Base-by-base conservation (phyloP, 2,329 filamentous ascomycete species). In the Lasiodiplodia gonubiensis region DNA sequence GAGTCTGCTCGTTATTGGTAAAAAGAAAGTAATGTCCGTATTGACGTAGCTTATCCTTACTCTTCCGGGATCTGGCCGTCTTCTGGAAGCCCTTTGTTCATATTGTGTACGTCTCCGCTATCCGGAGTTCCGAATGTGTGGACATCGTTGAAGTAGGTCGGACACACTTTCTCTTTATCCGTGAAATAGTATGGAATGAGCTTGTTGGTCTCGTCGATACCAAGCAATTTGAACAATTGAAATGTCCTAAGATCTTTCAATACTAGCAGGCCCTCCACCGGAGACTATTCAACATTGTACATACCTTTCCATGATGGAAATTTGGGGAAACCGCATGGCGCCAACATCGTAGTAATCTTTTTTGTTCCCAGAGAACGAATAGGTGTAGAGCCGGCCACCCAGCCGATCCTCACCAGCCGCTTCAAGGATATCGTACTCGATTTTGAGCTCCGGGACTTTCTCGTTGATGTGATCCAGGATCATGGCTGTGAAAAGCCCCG, bases 261-360 rank as follows among this genome's bases (percentile, higher is more conserved):
- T 42, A 42, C 18, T 2, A 42, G 39, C 39, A 7, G 18, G 4
- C 5, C 0, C 0, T 18, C 18, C 14, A 7, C 18, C 39, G 16
- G 37, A 42, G 2, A 42, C 5, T 12, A 18, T 42, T 18, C 4
- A 18, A 6, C 1, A 18, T 42, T 16, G 16, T 3, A 51, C 8
- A 16, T 51, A 51, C 48, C 48, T 51, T 63, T 68, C 33, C 78
- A 78, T 80, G 60, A 71, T 70, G 4, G 68, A 52, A 35, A 74
- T 80, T 4, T 78, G 46, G 0, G 80, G 80, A 66, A 75, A 80
- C 18, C 80, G 70, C 80, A 81, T 81, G 4, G 80, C 79, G 0
- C 80, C 80, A 39, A 81, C 70, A 68, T 82, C 80, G 63, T 80
- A 81, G 68, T 82, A 82, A 68, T 80, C 74, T 60, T 79, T 76